Evolutionary conservation across 371 early-diverging fungal species (phyloP).

Genomic region (Actinomortierella ambigua): DNA sequence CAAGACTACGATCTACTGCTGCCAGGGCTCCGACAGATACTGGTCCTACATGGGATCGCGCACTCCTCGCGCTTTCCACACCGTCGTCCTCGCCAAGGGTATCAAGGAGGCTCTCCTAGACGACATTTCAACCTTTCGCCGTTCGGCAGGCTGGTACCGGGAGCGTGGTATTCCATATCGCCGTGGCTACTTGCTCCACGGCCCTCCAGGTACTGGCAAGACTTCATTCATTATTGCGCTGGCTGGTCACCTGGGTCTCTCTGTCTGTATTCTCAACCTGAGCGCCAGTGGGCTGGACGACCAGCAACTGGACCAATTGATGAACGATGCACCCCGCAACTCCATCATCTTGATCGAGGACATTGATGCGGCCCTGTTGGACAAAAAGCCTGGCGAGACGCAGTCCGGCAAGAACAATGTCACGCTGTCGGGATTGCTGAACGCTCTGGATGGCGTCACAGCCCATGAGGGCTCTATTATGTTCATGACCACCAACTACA

Average conservation of each 20-base stretch:
- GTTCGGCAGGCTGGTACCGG: constrained; percentile 84
- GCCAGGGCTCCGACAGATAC: constrained; percentile 39
- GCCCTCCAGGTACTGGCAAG: constrained; percentile 93
- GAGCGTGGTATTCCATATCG: constrained; percentile 93
- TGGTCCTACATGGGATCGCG: constrained; percentile 40
- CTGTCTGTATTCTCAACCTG: constrained; percentile 92
- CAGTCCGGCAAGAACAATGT: constrained; percentile 40
- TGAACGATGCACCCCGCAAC: constrained; percentile 89
- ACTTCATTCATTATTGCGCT: constrained; percentile 95
- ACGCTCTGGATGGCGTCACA: constrained; percentile 87
- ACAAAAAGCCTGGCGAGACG: constrained; percentile 42
- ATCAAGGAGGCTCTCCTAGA: constrained; percentile 46
- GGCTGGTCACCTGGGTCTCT: constrained; percentile 91
- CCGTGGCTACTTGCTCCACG: constrained; percentile 88
- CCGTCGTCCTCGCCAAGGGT: constrained; percentile 42
- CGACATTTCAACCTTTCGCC: constrained; percentile 81
- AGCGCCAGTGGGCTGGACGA: constrained; percentile 89
- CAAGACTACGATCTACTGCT: constrained; percentile 44
- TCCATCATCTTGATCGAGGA: constrained; percentile 96
- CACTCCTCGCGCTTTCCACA: constrained; percentile 44
- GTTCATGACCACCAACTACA: constrained; percentile 91
- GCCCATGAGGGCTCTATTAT: constrained; percentile 77
- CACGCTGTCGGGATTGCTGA: constrained; percentile 74
- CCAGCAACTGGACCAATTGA: constrained; percentile 86
- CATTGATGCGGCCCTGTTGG: constrained; percentile 96